Evolutionary conservation across 331 rosid genomes (phyloP).

Genomic region (Acacia pycnantha): DNA sequence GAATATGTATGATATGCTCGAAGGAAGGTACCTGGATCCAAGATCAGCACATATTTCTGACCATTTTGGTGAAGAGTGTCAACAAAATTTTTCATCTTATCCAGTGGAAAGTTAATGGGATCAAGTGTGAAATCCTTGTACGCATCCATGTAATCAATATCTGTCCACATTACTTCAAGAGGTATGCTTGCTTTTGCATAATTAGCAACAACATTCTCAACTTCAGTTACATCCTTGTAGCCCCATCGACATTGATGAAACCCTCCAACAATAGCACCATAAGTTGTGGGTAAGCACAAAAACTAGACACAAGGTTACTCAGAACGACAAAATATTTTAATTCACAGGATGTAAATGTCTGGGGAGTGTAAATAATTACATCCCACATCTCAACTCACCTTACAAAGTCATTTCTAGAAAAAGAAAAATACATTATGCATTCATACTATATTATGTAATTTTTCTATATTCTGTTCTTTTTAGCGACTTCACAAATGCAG

Average conservation of each 20-base stretch:
- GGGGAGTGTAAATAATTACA: not conserved
- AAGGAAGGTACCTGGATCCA: slow-evolving; percentile 69
- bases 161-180: slow-evolving; percentile 92
- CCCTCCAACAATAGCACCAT: slow-evolving; percentile 42
- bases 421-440: not conserved
- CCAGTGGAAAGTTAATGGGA: slow-evolving; percentile 74
- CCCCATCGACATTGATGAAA: slow-evolving; percentile 85
- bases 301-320: not conserved
- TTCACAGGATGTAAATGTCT: not conserved
- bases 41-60: slow-evolving; percentile 71
- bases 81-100: slow-evolving; percentile 58
- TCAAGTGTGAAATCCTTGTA: slow-evolving; percentile 88
- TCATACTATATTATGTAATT: not conserved
- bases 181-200: slow-evolving; percentile 72
- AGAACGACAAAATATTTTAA: not conserved
- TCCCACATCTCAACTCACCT: not conserved
- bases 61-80: slow-evolving; percentile 64
- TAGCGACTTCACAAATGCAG: not conserved
- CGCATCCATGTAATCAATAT: slow-evolving; percentile 92
- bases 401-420: not conserved
- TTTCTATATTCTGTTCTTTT: too few species aligned
- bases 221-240: slow-evolving; percentile 63
- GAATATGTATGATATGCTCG: not conserved
- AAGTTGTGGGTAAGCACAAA: not conserved
- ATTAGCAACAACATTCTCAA: slow-evolving; percentile 65